Evolutionary conservation across 2,329 filamentous ascomycete species (phyloP), one percentile per base, ranked within the genome.

Genomic region (Biscogniauxia marginata): DNA sequence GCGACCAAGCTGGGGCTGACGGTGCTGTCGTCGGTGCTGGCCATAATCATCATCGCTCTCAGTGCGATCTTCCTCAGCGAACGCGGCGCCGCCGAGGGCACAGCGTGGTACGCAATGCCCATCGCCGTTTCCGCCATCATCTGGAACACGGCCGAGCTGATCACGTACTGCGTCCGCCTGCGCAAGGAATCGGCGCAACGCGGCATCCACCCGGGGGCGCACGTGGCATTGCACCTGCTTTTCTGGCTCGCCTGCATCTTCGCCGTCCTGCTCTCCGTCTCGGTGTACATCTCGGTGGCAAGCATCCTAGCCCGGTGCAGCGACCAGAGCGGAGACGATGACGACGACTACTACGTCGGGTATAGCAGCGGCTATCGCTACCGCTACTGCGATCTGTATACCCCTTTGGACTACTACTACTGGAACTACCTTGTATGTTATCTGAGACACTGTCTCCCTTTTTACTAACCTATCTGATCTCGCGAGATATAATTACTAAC

Each of bases 161-260:
- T 69, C 55, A 70, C 67, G 2, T 69, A 62, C 53, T 63, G 50
- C 21, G 61, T 63, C 3, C 65, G 68, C 2, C 7, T 63, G 52
- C 64, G 65, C 18, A 64, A 56, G 48, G 30, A 63, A n/a, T n/a
- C n/a, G 11, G 25, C 51, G 2, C 65, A 67, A 24, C 64, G 67
- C 11, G 68, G 67, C 9, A 69, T 71, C n/a, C 68, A 70, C 46
- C 67, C 68, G 1, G 67, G 68, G 18, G 68, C 68, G 3, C 67
- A 71, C 43, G 66, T 71, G 1, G 68, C 58, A 7, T 23, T 69
- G 50, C 64, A 70, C 43, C 60, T 71, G 8, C 48, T 61, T 44
- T 58, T 70, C 50, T 71, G 67, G 66, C 56, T 71, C 21, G 60
- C 52, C 34, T 64, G 63, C 52, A 52, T 60, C 24, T 60, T 70